Conservation (phyloP, 2,329 filamentous ascomycete species). For the Penicillium sp. region DNA sequence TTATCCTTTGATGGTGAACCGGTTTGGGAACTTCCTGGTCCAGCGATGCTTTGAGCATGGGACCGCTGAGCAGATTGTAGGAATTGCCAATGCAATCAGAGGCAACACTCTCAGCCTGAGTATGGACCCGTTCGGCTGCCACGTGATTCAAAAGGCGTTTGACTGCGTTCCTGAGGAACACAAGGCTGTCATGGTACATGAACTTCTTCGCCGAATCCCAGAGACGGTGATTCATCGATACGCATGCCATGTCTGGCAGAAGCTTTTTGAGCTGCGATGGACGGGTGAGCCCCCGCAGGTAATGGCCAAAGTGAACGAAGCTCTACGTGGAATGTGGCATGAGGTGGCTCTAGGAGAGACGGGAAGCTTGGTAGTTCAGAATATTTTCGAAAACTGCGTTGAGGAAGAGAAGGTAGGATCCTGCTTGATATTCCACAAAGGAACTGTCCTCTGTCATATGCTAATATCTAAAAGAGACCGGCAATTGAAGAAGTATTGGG, state of each 20-base stretch:
- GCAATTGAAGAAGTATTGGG: constrained; percentile 95
- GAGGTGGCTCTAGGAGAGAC: constrained; percentile 97
- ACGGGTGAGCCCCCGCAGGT: constrained; percentile 92
- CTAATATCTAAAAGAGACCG: constrained; percentile 65
- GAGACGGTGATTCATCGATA: constrained; percentile 99
- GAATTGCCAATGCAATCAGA: constrained; percentile 90
- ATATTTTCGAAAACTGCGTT: constrained; percentile 98
- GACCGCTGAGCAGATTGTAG: constrained; percentile 87
- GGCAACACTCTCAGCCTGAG: constrained; percentile 91
- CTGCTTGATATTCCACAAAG: background rate
- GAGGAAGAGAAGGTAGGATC: constrained; percentile 91
- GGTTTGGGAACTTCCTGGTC: constrained; percentile 97
- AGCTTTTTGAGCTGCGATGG: constrained; percentile 97
- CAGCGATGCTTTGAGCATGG: constrained; percentile 99
- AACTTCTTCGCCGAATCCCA: constrained; percentile 88
- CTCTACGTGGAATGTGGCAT: constrained; percentile 95
- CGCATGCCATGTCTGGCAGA: constrained; percentile 99
- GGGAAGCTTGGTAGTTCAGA: constrained; percentile 95
- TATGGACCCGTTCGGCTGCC: constrained; percentile 98
- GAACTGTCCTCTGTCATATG: background rate
- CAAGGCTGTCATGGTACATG: constrained; percentile 98
- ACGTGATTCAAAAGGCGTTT: constrained; percentile 98
- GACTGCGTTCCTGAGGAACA: constrained; percentile 97
- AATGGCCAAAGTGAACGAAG: constrained; percentile 97
- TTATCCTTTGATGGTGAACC: constrained; percentile 95